A percentile compares a stretch with the other conserved stretches of the same genome.
Evolutionary conservation across 352 stramenopile genomes (phyloP).

Genomic region (Phytophthora boehmeriae): DNA sequence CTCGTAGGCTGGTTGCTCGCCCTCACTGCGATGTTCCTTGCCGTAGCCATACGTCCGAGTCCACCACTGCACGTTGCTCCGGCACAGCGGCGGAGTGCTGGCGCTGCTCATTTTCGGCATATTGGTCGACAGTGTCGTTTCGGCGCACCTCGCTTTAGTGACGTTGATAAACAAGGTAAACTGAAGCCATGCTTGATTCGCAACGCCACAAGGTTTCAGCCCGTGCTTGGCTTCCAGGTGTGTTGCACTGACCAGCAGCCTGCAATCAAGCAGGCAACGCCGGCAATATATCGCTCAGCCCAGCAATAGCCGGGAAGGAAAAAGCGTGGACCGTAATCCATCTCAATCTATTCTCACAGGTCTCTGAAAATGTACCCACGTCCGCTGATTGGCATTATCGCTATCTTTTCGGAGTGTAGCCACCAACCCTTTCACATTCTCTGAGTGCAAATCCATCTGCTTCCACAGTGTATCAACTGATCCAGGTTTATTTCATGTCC

Average conservation of each 20-base stretch:
- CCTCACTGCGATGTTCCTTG: not conserved
- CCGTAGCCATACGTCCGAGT: conserved; percentile 15
- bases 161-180: not conserved
- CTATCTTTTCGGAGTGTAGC: not conserved
- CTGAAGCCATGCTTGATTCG: not conserved
- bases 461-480: conserved; percentile 17
- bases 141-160: conserved; percentile 16
- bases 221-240: no score
- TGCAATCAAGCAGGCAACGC: not conserved
- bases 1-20: conserved; percentile 1
- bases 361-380: conserved; percentile 28
- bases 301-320: not conserved
- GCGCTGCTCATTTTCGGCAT: not conserved
- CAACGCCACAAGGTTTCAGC: no score
- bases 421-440: no score
- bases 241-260: no score
- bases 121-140: conserved; percentile 5
- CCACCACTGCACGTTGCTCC: conserved; percentile 31
- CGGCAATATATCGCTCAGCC: not conserved
- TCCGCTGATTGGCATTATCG: not conserved
- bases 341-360: conserved; percentile 8
- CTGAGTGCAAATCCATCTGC: no score
- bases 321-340: not conserved
- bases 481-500: conserved; percentile 1
- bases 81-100: conserved; percentile 2